These are phyloP conservation scores for Bipolaris oryzae DNA, from an alignment of 2,329 filamentous ascomycete species.

Conservation along the genomic window DNA sequence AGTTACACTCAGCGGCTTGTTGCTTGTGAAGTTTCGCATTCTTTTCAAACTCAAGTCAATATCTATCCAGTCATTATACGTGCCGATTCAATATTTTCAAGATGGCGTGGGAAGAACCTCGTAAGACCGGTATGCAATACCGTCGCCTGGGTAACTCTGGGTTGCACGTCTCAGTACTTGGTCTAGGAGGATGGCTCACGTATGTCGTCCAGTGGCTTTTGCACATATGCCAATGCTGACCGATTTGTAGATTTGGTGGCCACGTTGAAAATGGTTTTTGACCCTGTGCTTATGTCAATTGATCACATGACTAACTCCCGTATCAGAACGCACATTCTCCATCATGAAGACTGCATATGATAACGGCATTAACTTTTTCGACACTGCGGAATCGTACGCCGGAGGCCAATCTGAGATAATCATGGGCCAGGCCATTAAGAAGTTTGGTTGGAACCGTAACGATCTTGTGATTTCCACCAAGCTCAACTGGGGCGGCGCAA, in stretches of 20 bases:
- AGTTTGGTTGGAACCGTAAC: constrained; percentile 62
- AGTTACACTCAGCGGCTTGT: background rate
- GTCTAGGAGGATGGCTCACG: constrained; percentile 67
- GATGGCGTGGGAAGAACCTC: constrained; percentile 42
- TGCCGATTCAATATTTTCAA: background rate
- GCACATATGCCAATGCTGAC: background rate
- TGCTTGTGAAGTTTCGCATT: background rate
- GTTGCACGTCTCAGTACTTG: constrained; percentile 74
- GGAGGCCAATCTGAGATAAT: constrained; percentile 60
- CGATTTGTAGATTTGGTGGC: constrained; percentile 57
- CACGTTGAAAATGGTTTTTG: constrained; percentile 68
- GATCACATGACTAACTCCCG: constrained; percentile 1
- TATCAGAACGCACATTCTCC: constrained; percentile 60
- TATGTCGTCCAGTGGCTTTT: constrained; percentile 53
- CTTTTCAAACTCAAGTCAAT: background rate
- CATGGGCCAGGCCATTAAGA: constrained; percentile 63
- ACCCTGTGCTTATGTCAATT: background rate
- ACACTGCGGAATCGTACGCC: constrained; percentile 50
- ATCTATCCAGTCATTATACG: background rate
- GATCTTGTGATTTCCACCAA: constrained; percentile 55
- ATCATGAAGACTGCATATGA: constrained; percentile 63
- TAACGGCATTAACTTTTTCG: constrained; percentile 54
- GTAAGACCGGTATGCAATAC: constrained; percentile 59
- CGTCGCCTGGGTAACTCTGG: constrained; percentile 74
- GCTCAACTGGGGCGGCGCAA: constrained; percentile 52